Percentiles rank a stretch among this genome's conserved stretches.
Evolutionary conservation across 306 rosid genomes (phyloP).

Genomic region (Cyamopsis tetragonoloba): DNA sequence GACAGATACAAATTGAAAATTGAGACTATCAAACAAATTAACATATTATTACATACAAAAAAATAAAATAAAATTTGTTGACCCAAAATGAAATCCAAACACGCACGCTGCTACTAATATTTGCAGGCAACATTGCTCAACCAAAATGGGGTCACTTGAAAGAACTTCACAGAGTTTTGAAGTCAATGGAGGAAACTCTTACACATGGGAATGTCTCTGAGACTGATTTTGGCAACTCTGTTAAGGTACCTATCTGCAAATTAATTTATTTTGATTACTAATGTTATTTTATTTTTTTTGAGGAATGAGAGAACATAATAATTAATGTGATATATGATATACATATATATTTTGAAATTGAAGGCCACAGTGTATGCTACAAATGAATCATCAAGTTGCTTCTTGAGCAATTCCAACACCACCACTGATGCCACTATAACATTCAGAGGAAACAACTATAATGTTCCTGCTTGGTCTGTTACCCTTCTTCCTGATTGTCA

Average conservation of each 20-base stretch:
- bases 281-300: not conserved
- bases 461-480: conserved; percentile 68
- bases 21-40: no score
- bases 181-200: conserved; percentile 42
- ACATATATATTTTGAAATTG: not conserved
- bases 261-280: not conserved
- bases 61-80: no score
- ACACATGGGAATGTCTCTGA: conserved; percentile 31
- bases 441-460: conserved; percentile 20
- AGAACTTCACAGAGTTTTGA: conserved; percentile 42
- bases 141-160: conserved; percentile 62
- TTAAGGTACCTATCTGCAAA: no score
- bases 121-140: conserved; percentile 42
- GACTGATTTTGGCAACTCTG: conserved; percentile 39
- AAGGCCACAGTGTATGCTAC: conserved; percentile 45
- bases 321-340: no score
- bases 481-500: conserved; percentile 51
- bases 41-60: no score
- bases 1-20: no score
- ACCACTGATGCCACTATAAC: conserved; percentile 41
- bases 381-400: conserved; percentile 37
- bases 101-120: no score
- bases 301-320: not conserved
- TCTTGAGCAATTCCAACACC: conserved; percentile 42
- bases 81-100: no score